A percentile compares a stretch with the other conserved stretches of the same genome.
Conservation (phyloP, 2,329 filamentous ascomycete species). For the Ascochyta viciae-villosae region DNA sequence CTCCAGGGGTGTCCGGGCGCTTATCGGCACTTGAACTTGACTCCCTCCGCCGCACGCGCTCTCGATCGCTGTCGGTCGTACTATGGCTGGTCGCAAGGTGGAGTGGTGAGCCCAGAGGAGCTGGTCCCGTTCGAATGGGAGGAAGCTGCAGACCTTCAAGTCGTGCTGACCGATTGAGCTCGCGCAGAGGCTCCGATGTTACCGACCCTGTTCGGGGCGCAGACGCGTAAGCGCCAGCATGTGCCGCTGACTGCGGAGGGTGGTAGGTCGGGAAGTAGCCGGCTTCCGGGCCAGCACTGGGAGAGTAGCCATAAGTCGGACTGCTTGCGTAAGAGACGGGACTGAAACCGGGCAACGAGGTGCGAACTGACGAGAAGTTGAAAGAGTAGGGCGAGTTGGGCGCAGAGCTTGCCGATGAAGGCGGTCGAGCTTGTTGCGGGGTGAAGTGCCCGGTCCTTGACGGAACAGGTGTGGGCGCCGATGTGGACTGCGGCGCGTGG, state of each 20-base stretch:
- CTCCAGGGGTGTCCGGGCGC: conserved; percentile 42
- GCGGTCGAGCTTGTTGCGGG: conserved; percentile 34
- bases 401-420: conserved; percentile 43
- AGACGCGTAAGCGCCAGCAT: conserved; percentile 40
- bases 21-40: conserved; percentile 37
- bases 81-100: conserved; percentile 29
- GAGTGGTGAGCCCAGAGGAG: conserved; percentile 42
- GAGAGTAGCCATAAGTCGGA: conserved; percentile 46
- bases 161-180: conserved; percentile 31
- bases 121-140: conserved; percentile 44
- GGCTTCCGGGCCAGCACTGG: conserved; percentile 40
- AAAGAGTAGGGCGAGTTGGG: conserved; percentile 45
- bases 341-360: conserved; percentile 44
- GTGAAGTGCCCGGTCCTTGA: conserved; percentile 34
- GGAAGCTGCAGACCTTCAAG: conserved; percentile 46
- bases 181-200: conserved; percentile 38
- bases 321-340: conserved; percentile 45
- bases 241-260: conserved; percentile 34
- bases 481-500: conserved; percentile 35
- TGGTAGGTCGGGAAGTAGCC: conserved; percentile 45
- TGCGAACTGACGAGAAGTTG: conserved; percentile 44
- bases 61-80: conserved; percentile 27
- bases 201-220: conserved; percentile 34
- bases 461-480: conserved; percentile 36
- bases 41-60: conserved; percentile 37